These are phyloP conservation scores for Solanum sejunctum DNA, from an alignment of 257 asterid genomes.

Conservation along the genomic window DNA sequence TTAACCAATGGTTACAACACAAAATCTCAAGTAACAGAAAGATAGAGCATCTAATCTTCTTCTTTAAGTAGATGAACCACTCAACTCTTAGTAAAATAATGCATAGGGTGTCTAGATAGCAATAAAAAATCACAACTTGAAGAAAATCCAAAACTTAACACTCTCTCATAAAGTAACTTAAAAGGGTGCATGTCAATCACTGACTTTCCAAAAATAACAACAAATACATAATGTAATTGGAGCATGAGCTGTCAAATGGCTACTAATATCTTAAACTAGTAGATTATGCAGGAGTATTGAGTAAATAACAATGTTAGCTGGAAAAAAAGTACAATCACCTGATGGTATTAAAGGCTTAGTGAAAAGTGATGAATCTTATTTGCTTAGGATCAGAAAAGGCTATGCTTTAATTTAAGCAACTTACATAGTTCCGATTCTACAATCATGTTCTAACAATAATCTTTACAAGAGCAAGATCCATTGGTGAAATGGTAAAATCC, in stretches of 20 bases:
- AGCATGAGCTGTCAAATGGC: neutral
- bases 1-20: neutral
- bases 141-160: conserved; percentile 17
- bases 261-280: neutral
- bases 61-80: neutral
- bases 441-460: conserved; percentile 48
- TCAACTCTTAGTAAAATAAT: neutral
- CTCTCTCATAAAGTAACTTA: conserved; percentile 7
- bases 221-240: neutral
- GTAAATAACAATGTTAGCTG: neutral
- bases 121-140: conserved; percentile 6
- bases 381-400: neutral
- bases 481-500: conserved; percentile 72
- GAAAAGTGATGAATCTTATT: neutral
- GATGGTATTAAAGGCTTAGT: neutral
- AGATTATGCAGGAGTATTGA: neutral
- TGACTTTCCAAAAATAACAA: neutral
- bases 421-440: neutral
- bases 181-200: conserved; percentile 29
- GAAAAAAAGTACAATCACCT: neutral
- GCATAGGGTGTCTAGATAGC: neutral
- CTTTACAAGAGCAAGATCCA: conserved; percentile 72
- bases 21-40: neutral
- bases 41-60: neutral
- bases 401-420: neutral